Evolutionary conservation across 495 filamentous ascomycete species (phyloP), one percentile per base, ranked within the genome.

Genomic region (Penicillium manginii): DNA sequence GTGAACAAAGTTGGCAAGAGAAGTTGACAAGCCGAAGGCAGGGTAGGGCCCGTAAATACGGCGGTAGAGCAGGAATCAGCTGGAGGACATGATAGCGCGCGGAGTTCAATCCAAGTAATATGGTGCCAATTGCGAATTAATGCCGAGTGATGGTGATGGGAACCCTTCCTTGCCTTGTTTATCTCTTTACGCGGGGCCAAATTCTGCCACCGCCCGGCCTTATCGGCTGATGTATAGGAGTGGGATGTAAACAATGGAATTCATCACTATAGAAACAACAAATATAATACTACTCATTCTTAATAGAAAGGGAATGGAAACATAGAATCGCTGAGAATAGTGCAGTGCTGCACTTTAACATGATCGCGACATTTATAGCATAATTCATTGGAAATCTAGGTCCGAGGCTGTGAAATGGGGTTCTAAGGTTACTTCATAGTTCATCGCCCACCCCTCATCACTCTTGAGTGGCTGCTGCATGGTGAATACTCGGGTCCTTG

Each of bases 111-210:
- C 4, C 15, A 37, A 37, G 35, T 14, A 4, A n/a, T 12, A 37
- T 14, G 35, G 12, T 37, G 35, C 35, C 35, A 37, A 37, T 37
- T 37, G 15, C 15, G 9, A 37, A 37, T 12, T 14, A 37, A 6
- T 14, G 35, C 12, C 12, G 15, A 5, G 35, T 14, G 15, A n/a
- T 9, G 21, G 2, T 14, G 10, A 26, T 12, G 11, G 21, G 21
- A 15, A 22, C 10, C 6, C 6, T 65, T 8, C 74, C 70, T 75
- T 74, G 68, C 72, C 55, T 73, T 61, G 64, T 65, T 68, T 69
- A 67, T 69, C 70, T 52, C 70, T 50, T 23, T 10, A 66, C 65
- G 70, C 64, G 72, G 72, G 73, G 73, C 57, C 35, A 31, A 11
- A 65, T 76, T 72, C 62, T 77, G 74, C 73, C 74, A 32, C 9